A percentile compares a stretch with the other conserved stretches of the same genome.
These are phyloP conservation scores for Zasmidium cellare DNA, from an alignment of 2,329 filamentous ascomycete species.

Conservation along the genomic window DNA sequence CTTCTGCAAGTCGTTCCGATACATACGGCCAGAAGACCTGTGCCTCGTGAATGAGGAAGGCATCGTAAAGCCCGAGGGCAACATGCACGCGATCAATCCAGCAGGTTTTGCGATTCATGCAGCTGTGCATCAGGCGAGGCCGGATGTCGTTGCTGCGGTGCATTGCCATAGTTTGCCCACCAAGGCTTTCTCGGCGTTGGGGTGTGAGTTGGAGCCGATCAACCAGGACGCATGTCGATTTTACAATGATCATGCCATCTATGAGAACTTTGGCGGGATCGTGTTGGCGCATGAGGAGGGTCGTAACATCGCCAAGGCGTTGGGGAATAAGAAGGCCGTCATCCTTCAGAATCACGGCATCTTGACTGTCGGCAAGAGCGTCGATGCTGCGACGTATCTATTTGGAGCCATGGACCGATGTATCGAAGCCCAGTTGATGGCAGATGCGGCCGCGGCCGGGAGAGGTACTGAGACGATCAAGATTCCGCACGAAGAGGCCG, in stretches of 20 bases:
- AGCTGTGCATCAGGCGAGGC: slow-evolving; percentile 38
- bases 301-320: slow-evolving; percentile 37
- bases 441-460: slow-evolving; percentile 60
- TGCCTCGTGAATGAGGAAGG: slow-evolving; percentile 43
- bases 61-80: slow-evolving; percentile 40
- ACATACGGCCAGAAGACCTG: slow-evolving; percentile 43
- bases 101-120: slow-evolving; percentile 46
- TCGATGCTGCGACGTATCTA: slow-evolving; percentile 34
- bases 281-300: slow-evolving; percentile 45
- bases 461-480: slow-evolving; percentile 63
- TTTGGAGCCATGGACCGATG: slow-evolving; percentile 38
- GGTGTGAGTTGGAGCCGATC: slow-evolving; percentile 40
- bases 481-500: slow-evolving; percentile 66
- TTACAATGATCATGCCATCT: slow-evolving; percentile 36
- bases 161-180: slow-evolving; percentile 42
- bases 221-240: slow-evolving; percentile 43
- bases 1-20: slow-evolving; percentile 40
- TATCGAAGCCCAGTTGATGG: slow-evolving; percentile 42
- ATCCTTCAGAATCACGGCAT: slow-evolving; percentile 44
- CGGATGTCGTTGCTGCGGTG: slow-evolving; percentile 43
- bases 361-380: slow-evolving; percentile 39
- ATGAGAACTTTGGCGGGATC: slow-evolving; percentile 44
- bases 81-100: slow-evolving; percentile 38
- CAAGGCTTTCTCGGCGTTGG: slow-evolving; percentile 43
- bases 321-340: slow-evolving; percentile 37